Base-by-base conservation (phyloP, 2,329 filamentous ascomycete genomes). In the Alternaria alternata region DNA sequence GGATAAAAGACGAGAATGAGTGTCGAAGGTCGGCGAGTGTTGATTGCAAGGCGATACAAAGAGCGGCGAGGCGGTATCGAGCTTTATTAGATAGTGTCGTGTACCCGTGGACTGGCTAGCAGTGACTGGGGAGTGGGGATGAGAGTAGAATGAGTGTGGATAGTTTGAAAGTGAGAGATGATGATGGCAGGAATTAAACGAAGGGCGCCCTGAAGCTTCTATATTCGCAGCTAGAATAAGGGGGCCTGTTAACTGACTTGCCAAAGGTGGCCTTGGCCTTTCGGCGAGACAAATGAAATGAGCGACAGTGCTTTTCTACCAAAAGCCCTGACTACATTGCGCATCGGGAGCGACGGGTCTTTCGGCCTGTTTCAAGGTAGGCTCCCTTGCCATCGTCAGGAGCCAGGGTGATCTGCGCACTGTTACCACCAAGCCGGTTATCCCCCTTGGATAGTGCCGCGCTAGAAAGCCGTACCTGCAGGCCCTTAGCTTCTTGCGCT, bases 211-310 rank as follows among this genome's bases (percentile, higher is more conserved):
- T 60, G 61, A 65, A 66, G 63, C 72, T 75, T 65, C 74, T 77
- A 78, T 77, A 70, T 67, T 63, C 52, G 49, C 60, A 59, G 55
- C 60, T 56, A 54, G 63, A 67, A 69, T 71, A 64, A 75, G 73
- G 72, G 72, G 68, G 65, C 62, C 64, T 71, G 65, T 43, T 57
- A 67, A 67, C 61, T 70, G 70, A 72, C 69, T 72, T 66, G 66
- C 68, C 64, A 69, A 68, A 53, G 49, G 63, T 66, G 67, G 66
- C 57, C 74, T 75, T 75, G 75, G 72, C 75, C 75, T 66, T 63
- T 63, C 72, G 73, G 71, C 73, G 71, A 78, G 72, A 77, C 75
- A 75, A 73, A 72, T 75, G 69, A 78, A 78, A 78, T 78, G 72
- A 75, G 73, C 63, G 71, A 71, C 72, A 66, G 71, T 75, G 72